Evolutionary conservation across 2,329 filamentous ascomycete genomes (phyloP).

Genomic region (Cladobotryum mycophilum): DNA sequence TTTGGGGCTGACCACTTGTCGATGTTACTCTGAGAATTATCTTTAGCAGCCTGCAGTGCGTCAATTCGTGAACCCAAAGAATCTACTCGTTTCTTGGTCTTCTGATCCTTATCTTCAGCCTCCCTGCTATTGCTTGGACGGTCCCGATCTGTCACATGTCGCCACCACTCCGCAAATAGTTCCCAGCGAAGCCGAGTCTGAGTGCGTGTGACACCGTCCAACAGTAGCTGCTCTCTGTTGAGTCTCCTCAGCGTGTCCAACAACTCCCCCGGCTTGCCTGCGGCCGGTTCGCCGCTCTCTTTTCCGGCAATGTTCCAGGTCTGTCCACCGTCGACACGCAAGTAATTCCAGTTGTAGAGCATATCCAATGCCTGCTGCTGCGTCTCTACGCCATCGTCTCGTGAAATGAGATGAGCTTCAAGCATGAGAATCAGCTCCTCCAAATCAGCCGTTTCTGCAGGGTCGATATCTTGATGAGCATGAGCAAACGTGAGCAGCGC

Average conservation of each 20-base stretch:
- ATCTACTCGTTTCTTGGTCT: neutral
- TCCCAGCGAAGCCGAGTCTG: conserved; percentile 27
- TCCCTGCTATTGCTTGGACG: neutral
- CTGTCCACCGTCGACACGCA: conserved; percentile 19
- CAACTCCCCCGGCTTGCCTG: neutral
- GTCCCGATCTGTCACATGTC: conserved; percentile 22
- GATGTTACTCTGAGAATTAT: neutral
- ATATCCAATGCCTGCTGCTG: conserved; percentile 24
- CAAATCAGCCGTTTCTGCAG: conserved; percentile 15
- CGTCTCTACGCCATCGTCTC: conserved; percentile 27
- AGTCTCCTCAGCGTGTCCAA: conserved; percentile 11
- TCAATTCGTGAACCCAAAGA: neutral
- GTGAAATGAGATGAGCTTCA: conserved; percentile 20
- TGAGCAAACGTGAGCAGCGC: conserved; percentile 28
- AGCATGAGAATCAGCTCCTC: conserved; percentile 23
- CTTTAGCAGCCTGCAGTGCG: neutral
- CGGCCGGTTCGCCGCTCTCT: conserved; percentile 5
- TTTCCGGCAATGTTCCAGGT: conserved; percentile 19
- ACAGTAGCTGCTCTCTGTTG: conserved; percentile 17
- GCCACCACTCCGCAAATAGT: conserved; percentile 36
- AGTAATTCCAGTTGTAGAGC: conserved; percentile 25
- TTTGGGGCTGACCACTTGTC: conserved; percentile 12
- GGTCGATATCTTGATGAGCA: neutral
- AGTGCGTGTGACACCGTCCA: conserved; percentile 16
- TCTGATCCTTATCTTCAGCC: neutral